Evolutionary conservation across 2,329 filamentous ascomycete species (phyloP), one percentile per base, ranked within the genome.

Genomic region (Lecanosticta acicola): DNA sequence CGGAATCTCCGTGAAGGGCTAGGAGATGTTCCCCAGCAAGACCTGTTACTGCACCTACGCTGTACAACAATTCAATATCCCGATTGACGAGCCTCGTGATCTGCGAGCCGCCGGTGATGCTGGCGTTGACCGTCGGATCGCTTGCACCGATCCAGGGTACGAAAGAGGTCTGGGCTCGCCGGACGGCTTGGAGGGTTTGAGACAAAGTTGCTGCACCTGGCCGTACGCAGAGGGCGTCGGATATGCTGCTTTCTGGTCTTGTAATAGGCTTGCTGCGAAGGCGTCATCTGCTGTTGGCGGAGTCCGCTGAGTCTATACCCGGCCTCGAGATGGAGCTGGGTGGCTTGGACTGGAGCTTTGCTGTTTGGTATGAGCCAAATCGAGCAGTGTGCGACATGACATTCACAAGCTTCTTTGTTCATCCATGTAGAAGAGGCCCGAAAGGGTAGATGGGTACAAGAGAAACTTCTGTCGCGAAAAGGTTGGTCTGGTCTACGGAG

Each of bases 221-320:
- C 40, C 45, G 29, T 43, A 39, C 3, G 40, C 34, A 10, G 45
- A 43, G 13, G 45, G 45, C n/a, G 43, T 36, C 10, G 35, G 26
- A 16, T n/a, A 48, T 48, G 2, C 17, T 39, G 26, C 45, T 48
- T 8, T 43, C 19, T 18, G 34, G 21, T 3, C 45, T 40, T 1
- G 40, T 48, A 38, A 32, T n/a, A n/a, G 43, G 34, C 45, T 40
- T 4, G 40, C 21, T 10, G 40, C 35, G 45, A 43, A 43, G 14
- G 39, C 34, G 20, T 43, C 43, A 20, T 48, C 45, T 21, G 45
- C 45, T 32, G 45, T 48, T 32, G 45, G n/a, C n/a, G n/a, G n/a
- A n/a, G n/a, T n/a, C n/a, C n/a, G n/a, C n/a, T n/a, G n/a, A n/a
- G n/a, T n/a, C n/a, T n/a, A n/a, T n/a, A n/a, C n/a, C n/a, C n/a